Conservation (phyloP, 202 grass and related monocot genomes). For the Musa balbisiana region DNA sequence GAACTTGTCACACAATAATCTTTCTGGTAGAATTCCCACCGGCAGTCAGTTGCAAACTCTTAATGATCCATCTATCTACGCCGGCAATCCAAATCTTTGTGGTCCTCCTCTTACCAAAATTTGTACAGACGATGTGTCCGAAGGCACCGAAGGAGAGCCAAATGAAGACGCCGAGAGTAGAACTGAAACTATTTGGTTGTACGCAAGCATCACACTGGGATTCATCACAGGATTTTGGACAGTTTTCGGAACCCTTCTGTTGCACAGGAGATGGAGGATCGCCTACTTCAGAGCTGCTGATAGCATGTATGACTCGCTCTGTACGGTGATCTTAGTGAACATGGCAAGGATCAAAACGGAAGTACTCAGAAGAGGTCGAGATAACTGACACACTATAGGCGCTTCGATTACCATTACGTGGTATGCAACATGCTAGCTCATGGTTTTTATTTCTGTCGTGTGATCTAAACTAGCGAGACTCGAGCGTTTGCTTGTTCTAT, state of each 20-base stretch:
- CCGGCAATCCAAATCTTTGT: conserved; percentile 32
- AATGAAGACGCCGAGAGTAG: not conserved
- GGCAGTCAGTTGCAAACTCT: conserved; percentile 19
- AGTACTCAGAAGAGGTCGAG: too few species aligned
- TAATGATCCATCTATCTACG: conserved; percentile 25
- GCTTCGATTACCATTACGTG: too few species aligned
- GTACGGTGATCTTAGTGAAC: not conserved
- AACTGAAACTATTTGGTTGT: not conserved
- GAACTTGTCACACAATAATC: conserved; percentile 37
- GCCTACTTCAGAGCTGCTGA: not conserved
- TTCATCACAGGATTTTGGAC: conserved; percentile 10
- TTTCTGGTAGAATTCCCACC: conserved; percentile 36
- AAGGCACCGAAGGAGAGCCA: too few species aligned
- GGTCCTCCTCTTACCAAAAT: conserved; percentile 9
- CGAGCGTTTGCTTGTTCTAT: too few species aligned
- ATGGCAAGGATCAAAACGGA: too few species aligned
- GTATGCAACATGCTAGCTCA: too few species aligned
- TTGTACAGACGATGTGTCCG: not conserved
- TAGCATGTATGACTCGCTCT: not conserved
- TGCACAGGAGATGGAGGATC: not conserved
- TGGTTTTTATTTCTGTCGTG: too few species aligned
- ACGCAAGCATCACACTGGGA: not conserved
- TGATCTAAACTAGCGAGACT: too few species aligned
- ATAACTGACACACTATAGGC: too few species aligned
- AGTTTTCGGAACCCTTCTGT: not conserved